Percentiles rank a stretch among this genome's conserved stretches.
Conservation (phyloP, 768 basidiomycete genomes). For the Russula foetens region DNA sequence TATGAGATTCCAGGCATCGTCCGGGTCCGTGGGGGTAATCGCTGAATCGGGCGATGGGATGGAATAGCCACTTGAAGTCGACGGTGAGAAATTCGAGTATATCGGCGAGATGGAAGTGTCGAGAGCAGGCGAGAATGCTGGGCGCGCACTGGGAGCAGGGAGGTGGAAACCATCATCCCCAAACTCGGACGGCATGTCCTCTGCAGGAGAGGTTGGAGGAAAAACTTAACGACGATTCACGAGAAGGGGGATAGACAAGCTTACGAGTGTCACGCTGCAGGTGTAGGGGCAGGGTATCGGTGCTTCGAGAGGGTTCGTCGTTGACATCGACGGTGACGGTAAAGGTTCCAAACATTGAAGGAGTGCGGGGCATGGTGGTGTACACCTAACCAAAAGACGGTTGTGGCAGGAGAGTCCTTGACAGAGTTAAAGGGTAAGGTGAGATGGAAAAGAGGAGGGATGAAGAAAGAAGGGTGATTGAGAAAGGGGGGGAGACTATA, state of each 20-base stretch:
- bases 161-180: conserved; percentile 6
- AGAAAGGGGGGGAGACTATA: conserved; percentile 13
- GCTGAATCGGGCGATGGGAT: conserved; percentile 13
- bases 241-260: background rate
- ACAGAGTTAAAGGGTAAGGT: background rate
- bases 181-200: conserved; percentile 7
- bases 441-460: conserved; percentile 3
- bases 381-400: background rate
- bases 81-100: conserved; percentile 16
- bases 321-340: conserved; percentile 5
- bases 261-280: background rate
- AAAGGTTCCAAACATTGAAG: conserved; percentile 16
- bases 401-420: background rate
- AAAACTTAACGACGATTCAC: background rate
- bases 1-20: conserved; percentile 32
- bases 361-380: conserved; percentile 7
- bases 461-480: background rate
- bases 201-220: background rate
- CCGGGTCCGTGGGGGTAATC: conserved; percentile 13
- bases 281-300: conserved; percentile 8
- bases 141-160: conserved; percentile 11
- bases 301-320: background rate
- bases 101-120: conserved; percentile 19
- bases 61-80: conserved; percentile 16
- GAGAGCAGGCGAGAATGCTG: conserved; percentile 7